Base-by-base conservation (phyloP, 441 rosid species). In the Pelargonium cotyledonis region DNA sequence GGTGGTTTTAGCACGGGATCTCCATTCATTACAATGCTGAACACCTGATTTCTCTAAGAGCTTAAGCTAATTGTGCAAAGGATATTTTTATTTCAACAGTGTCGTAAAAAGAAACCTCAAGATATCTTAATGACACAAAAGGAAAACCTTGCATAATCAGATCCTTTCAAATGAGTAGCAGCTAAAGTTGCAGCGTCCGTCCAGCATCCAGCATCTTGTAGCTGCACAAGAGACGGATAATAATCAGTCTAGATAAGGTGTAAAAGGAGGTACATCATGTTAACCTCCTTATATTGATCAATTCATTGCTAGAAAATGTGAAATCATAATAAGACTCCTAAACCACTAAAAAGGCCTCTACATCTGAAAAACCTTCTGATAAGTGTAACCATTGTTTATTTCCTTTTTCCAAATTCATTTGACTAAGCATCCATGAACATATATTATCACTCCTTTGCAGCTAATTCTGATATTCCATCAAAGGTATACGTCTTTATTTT, bases 171-270 rank as follows among this genome's bases (percentile, higher is more conserved):
- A 81, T 95, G 96, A 12, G 99, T 85, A 68, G 99, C 94, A 69
- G 97, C 96, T 81, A 95, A 89, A 71, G 99, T 91, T 18, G 96
- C 99, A 73, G 99, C 99, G 78, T 94, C 99, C 1, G 96, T 94
- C 99, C 99, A 94, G 76, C 92, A 85, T 66, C 99, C 99, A 67
- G 99, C 95, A 89, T 95, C 99, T 89, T 95, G 99, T 8, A 95
- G 84, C 99, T 91, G 86, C 83, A 84, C 41, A 76, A 64, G 65
- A 68, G 47, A 65, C 14, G 26, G 61, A 63, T 29, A 29, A 53
- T 15, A 9, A 61, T 70, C 51, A 60, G 70, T 67, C 66, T 11
- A 64, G 46, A n/a, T 49, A 58, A 10, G 21, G 23, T 53, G 8
- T 53, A 53, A 2, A 53, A 53, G 19, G 19, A 53, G 9, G 7